Base-by-base conservation (phyloP, 2,329 filamentous ascomycete species). In the Boeremia exigua region DNA sequence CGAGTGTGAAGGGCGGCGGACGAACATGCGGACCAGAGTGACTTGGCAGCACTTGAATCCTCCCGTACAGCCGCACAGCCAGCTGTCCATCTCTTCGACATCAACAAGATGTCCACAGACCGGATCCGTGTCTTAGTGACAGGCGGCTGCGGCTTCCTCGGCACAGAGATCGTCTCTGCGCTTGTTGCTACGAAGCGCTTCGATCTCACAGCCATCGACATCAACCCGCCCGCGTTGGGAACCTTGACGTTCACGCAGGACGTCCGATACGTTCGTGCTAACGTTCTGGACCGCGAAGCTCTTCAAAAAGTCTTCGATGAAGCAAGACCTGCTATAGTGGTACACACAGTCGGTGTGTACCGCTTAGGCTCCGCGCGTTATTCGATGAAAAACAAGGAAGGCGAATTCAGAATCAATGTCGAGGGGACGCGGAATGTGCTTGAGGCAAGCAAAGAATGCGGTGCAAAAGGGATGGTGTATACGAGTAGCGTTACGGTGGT, bases 401-500 rank as follows among this genome's bases (percentile, higher is more conserved):
- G 91, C 32, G 89, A 95, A 74, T 85, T 86, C 67, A 88, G 87
- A 74, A 90, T 98, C 72, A 99, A 98, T 75, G 88, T 96, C 48
- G 88, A 92, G 47, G 94, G 94, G 47, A 97, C 95, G 12, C 82
- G 82, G 62, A 87, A 89, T 62, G 84, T 97, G 44, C 80, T 98
- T 50, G 85, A 88, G 32, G 91, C 90, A 14, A 89, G 89, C 66
- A 84, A 84, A 70, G 80, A 84, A 63, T 83, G 77, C 33, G 88
- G 84, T 59, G 92, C 94, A 68, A 91, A 88, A 77, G 90, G 85
- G 0, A 86, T 98, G 61, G 91, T 98, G 42, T 96, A 94, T 78
- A 98, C 94, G 15, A 95, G 90, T 75, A 95, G 90, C 49, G 90
- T 91, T 48, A 96, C 92, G 58, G 89, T 96, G 59, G 82, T 96